Base-by-base conservation (phyloP, 2,329 filamentous ascomycete species). In the Claviceps arundinis region DNA sequence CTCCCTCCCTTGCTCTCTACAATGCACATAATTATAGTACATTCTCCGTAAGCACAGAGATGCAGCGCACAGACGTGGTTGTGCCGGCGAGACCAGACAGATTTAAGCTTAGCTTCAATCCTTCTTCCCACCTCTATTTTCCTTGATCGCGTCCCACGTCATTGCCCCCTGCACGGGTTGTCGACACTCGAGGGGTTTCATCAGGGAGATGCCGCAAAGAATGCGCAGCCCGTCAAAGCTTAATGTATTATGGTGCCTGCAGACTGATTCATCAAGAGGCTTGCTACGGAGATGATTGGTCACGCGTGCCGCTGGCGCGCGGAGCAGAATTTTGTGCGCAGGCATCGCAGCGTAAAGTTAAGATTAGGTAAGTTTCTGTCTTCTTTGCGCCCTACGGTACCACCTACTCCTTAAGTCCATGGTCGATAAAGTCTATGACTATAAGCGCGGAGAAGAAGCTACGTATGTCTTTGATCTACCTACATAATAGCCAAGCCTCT, bases 41-140 rank as follows among this genome's bases (percentile, higher is more conserved):
- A n/a, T n/a, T n/a, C 30, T 11, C 11, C 1, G 30, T 34, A 34
- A 11, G 30, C 30, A 34, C 30, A 34, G 30, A 34, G 30, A 34
- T 34, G 42, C 42, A 19, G 7, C 19, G 14, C 42, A 16, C 11
- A 19, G 5, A 43, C 17, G 11, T 43, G 9, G 30, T 37, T 30
- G 37, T 37, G 45, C 34, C 22, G 47, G 48, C 30, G 41, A 11
- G 37, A 6, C 19, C 43, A n/a, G 47, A 48, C 48, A 43, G 22
- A 56, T 53, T 53, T 54, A 57, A 57, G 56, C 56, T 57, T 57
- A 57, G 54, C 52, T 52, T 26, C 50, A 45, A 37, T 16, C 45
- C 50, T 51, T 52, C 19, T 43, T 19, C 47, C 38, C 16, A 52
- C 48, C 48, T 53, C 51, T n/a, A 45, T 30, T 30, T 16, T 42